Conservation (phyloP, 2,329 filamentous ascomycete species). For the Pseudogymnoascus sp. region DNA sequence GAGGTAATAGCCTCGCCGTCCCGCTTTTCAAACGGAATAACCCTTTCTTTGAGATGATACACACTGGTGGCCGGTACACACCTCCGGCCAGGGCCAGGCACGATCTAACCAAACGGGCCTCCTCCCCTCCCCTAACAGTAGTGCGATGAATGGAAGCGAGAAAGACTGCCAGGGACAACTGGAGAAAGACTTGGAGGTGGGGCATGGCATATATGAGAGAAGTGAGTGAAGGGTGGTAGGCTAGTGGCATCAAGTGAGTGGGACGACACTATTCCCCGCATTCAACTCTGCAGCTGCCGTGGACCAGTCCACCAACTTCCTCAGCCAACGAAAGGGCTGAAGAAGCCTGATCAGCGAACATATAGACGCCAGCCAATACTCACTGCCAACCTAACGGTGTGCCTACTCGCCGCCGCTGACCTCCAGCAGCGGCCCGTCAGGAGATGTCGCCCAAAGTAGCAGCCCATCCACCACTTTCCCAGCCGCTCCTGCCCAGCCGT, state of each 20-base stretch:
- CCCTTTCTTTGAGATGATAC: neutral
- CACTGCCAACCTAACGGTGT: neutral
- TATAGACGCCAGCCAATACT: neutral
- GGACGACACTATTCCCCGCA: neutral
- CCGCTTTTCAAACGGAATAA: neutral
- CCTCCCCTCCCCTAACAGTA: neutral
- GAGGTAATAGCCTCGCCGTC: conserved; percentile 2
- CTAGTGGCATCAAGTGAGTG: neutral
- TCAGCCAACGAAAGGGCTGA: neutral
- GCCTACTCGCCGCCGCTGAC: neutral
- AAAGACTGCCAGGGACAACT: neutral
- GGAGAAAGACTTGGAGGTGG: neutral
- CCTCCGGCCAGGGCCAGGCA: neutral
- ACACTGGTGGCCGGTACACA: neutral
- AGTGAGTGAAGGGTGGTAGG: neutral
- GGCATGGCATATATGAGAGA: neutral
- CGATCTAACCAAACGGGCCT: neutral
- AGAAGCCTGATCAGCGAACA: neutral
- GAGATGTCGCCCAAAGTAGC: neutral
- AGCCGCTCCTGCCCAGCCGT: neutral
- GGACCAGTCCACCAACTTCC: neutral
- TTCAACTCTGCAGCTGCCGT: neutral
- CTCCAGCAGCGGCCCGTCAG: neutral
- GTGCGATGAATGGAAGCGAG: neutral
- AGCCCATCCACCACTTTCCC: neutral